phyloP scores from a whole-genome alignment of 495 filamentous ascomycete genomes.

The Trichoderma gamsii region DNA sequence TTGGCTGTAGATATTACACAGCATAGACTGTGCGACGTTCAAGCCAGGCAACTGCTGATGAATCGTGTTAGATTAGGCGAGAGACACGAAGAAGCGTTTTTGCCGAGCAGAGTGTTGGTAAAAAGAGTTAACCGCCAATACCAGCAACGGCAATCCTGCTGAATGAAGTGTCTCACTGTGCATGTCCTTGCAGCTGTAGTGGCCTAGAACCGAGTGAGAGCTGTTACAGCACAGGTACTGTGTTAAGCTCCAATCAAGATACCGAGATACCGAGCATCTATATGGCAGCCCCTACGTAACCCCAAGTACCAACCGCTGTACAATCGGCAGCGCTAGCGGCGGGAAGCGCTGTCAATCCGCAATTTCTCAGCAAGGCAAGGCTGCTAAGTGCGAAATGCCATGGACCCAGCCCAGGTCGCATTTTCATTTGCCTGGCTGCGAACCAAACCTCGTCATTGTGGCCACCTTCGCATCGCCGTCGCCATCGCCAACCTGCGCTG shows the following conservation, averaged over 20 bases:
- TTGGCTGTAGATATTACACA: background rate
- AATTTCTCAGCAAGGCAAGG: background rate
- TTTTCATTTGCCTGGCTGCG: background rate
- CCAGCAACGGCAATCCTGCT: too few species aligned
- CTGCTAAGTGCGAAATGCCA: background rate
- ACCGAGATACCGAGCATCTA: background rate
- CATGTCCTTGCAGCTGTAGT: too few species aligned
- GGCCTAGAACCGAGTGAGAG: too few species aligned
- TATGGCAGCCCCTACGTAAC: background rate
- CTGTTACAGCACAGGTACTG: too few species aligned
- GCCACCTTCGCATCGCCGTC: constrained; percentile 8
- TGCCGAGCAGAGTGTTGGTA: background rate
- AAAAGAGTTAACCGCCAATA: background rate
- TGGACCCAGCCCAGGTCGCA: background rate
- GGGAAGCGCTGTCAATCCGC: background rate
- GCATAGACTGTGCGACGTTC: background rate
- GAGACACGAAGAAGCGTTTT: background rate
- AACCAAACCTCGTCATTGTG: background rate
- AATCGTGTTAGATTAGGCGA: background rate
- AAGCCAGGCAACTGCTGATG: background rate
- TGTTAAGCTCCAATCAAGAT: too few species aligned
- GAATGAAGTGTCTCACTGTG: too few species aligned
- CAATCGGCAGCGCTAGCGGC: background rate
- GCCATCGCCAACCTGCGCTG: background rate
- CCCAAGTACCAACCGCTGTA: background rate